phyloP scores from a whole-genome alignment of 306 rosid species.

The Nissolia schottii region DNA sequence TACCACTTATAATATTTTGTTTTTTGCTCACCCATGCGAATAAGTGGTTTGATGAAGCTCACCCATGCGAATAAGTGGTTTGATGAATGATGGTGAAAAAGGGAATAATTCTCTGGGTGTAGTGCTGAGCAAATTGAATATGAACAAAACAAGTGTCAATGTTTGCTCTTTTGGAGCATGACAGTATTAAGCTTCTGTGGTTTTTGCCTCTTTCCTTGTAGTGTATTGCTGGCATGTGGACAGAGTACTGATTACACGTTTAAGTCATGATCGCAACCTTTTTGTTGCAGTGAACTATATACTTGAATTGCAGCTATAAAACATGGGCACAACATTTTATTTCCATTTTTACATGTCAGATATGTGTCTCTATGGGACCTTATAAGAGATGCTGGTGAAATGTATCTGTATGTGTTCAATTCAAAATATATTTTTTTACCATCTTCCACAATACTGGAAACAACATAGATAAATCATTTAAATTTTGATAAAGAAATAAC shows the following conservation, averaged over 20 bases:
- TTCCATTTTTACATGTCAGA: not conserved
- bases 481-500: not conserved
- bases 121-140: not conserved
- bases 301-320: not conserved
- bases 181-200: not conserved
- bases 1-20: not conserved
- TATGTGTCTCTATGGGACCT: not conserved
- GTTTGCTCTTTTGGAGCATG: not conserved
- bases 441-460: not conserved
- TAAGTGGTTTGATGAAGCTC: not conserved
- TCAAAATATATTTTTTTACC: no score
- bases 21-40: not conserved
- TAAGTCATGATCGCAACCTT: not conserved
- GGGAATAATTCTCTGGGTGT: not conserved
- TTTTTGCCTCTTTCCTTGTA: not conserved
- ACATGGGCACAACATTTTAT: not conserved
- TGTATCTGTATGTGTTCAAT: not conserved
- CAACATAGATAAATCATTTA: not conserved
- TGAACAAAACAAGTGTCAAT: not conserved
- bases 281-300: not conserved
- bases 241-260: not conserved
- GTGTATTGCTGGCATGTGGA: not conserved
- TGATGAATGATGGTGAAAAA: not conserved
- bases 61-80: not conserved
- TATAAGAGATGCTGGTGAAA: not conserved